Evolutionary conservation across 2,329 filamentous ascomycete genomes (phyloP).

Genomic region (Zymoseptoria pseudotritici): DNA sequence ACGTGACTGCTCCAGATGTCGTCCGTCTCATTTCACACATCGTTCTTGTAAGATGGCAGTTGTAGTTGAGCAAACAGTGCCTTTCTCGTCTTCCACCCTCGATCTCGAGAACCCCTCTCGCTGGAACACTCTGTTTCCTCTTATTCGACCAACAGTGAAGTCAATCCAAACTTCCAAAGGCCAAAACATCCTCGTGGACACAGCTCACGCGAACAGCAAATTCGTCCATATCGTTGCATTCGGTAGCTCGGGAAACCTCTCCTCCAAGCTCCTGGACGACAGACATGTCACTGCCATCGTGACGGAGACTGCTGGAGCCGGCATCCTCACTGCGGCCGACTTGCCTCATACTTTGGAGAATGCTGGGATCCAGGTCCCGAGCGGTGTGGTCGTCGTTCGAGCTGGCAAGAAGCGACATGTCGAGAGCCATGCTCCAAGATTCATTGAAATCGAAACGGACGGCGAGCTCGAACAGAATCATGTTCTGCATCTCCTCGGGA

Average conservation of each 20-base stretch:
- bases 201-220: slow-evolving; percentile 19
- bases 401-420: slow-evolving; percentile 22
- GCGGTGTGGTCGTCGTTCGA: slow-evolving; percentile 26
- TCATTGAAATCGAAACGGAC: slow-evolving; percentile 23
- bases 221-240: slow-evolving; percentile 25
- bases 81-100: slow-evolving; percentile 22
- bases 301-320: slow-evolving; percentile 20
- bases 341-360: slow-evolving; percentile 21
- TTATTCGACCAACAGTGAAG: slow-evolving; percentile 27
- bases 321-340: slow-evolving; percentile 23
- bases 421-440: slow-evolving; percentile 15
- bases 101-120: slow-evolving; percentile 25
- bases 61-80: slow-evolving; percentile 31
- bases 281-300: slow-evolving; percentile 28
- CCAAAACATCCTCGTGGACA: slow-evolving; percentile 28
- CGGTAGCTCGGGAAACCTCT: slow-evolving; percentile 27
- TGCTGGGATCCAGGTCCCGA: slow-evolving; percentile 16
- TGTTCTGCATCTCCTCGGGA: slow-evolving; percentile 25
- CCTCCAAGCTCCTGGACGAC: slow-evolving; percentile 29
- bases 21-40: background rate
- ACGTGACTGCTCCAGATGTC: background rate
- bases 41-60: slow-evolving; percentile 24
- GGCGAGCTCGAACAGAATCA: slow-evolving; percentile 29
- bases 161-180: slow-evolving; percentile 22
- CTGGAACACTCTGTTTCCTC: slow-evolving; percentile 29